phyloP scores from a whole-genome alignment of 305 asterid species.

The Plantago coronopus region DNA sequence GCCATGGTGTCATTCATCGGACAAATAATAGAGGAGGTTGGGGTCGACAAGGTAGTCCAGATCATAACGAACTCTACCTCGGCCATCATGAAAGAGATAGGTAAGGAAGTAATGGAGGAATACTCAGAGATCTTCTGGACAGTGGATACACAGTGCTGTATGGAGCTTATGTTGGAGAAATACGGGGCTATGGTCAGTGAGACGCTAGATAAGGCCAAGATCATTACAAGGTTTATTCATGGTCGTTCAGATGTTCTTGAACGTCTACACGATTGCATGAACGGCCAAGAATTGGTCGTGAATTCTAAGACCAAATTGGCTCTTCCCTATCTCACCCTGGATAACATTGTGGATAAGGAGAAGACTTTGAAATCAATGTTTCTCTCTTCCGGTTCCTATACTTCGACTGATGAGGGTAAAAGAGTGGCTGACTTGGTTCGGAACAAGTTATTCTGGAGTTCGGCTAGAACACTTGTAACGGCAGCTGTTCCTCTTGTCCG shows the following conservation, averaged over 20 bases:
- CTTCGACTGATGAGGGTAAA: slow-evolving; percentile 34
- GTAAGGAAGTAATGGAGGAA: slow-evolving; percentile 38
- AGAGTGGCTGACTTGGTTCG: slow-evolving; percentile 35
- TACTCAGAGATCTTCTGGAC: slow-evolving; percentile 49
- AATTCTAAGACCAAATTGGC: slow-evolving; percentile 30
- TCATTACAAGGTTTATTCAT: slow-evolving; percentile 36
- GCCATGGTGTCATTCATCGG: slow-evolving; percentile 37
- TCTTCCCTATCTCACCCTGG: slow-evolving; percentile 44
- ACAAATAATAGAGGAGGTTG: slow-evolving; percentile 42
- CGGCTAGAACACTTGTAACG: slow-evolving; percentile 30
- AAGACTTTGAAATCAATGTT: slow-evolving; percentile 30
- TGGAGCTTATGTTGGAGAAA: slow-evolving; percentile 60
- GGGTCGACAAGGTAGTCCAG: slow-evolving; percentile 56
- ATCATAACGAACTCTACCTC: slow-evolving; percentile 46
- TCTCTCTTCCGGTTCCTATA: slow-evolving; percentile 25
- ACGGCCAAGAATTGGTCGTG: slow-evolving; percentile 25
- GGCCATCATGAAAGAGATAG: slow-evolving; percentile 41
- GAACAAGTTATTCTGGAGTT: slow-evolving; percentile 40
- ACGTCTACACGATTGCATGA: slow-evolving; percentile 25
- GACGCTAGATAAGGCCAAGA: slow-evolving; percentile 40
- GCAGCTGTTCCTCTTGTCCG: slow-evolving; percentile 56
- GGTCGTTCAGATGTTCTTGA: slow-evolving; percentile 25
- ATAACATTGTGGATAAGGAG: slow-evolving; percentile 42
- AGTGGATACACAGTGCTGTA: slow-evolving; percentile 49
- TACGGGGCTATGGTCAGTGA: slow-evolving; percentile 27